These are phyloP conservation scores for Globisporangium nunn DNA, from an alignment of 352 stramenopile genomes.

Conservation along the genomic window DNA sequence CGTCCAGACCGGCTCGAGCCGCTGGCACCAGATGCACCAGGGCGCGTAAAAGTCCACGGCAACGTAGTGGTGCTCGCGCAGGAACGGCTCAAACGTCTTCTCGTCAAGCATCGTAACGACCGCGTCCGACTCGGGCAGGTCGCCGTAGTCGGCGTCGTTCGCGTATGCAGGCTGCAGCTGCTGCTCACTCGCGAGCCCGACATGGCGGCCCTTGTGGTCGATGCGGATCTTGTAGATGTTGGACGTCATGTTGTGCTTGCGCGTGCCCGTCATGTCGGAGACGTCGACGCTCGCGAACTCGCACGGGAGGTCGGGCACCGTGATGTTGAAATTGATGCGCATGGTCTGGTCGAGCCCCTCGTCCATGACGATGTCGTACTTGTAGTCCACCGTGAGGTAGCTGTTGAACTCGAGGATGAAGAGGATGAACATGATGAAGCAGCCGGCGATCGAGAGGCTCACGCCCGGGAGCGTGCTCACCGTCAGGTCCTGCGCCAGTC, in stretches of 20 bases:
- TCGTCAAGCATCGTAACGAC: slow-evolving; percentile 71
- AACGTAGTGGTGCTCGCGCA: slow-evolving; percentile 93
- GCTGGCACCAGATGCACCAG: slow-evolving; percentile 96
- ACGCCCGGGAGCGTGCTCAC: slow-evolving; percentile 82
- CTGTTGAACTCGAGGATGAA: slow-evolving; percentile 89
- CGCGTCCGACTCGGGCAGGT: slow-evolving; percentile 71
- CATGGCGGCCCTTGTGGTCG: slow-evolving; percentile 76
- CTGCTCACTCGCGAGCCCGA: slow-evolving; percentile 87
- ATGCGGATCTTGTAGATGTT: slow-evolving; percentile 97
- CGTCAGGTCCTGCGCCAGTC: slow-evolving; percentile 53
- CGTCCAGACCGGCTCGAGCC: slow-evolving; percentile 94
- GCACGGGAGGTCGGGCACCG: slow-evolving; percentile 94
- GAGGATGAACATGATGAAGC: slow-evolving; percentile 87
- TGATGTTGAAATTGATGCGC: slow-evolving; percentile 99
- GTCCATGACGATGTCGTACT: slow-evolving; percentile 89
- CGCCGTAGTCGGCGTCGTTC: slow-evolving; percentile 57
- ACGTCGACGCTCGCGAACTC: slow-evolving; percentile 96
- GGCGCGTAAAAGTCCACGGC: slow-evolving; percentile 96
- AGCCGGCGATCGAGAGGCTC: slow-evolving; percentile 74
- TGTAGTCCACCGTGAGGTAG: slow-evolving; percentile 82
- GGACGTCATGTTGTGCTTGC: slow-evolving; percentile 97
- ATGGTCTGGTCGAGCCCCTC: slow-evolving; percentile 78
- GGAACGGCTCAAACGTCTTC: slow-evolving; percentile 88
- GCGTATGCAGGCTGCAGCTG: slow-evolving; percentile 68
- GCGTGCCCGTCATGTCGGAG: slow-evolving; percentile 95